Evolutionary conservation across 345 rosid species (phyloP).

Genomic region (Gynandropsis gynandra): DNA sequence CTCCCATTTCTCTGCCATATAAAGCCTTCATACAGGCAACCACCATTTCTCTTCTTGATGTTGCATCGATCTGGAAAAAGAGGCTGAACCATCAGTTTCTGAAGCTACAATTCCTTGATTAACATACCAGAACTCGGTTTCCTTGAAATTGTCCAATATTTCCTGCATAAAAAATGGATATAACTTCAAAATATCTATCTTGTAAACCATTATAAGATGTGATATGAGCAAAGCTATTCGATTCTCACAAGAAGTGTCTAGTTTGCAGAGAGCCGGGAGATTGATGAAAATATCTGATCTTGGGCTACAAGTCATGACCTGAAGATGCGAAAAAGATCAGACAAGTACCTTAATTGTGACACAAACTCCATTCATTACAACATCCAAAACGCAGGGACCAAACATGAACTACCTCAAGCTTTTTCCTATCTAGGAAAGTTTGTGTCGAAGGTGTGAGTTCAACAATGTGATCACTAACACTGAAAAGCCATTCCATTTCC

Average conservation of each 20-base stretch:
- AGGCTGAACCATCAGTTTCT: slow-evolving; percentile 74
- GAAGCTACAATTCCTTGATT: slow-evolving; percentile 88
- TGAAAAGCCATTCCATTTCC: slow-evolving; percentile 86
- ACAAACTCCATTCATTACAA: background rate
- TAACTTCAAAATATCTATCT: background rate
- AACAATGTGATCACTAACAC: slow-evolving; percentile 75
- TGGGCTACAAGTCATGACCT: slow-evolving; percentile 54
- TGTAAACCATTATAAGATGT: background rate
- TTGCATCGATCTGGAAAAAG: slow-evolving; percentile 64
- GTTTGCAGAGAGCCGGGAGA: slow-evolving; percentile 66
- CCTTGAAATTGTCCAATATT: slow-evolving; percentile 57
- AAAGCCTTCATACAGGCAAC: slow-evolving; percentile 79
- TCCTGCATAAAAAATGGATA: slow-evolving; percentile 41
- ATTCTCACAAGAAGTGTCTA: slow-evolving; percentile 79
- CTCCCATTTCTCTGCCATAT: too few species aligned
- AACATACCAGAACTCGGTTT: slow-evolving; percentile 87
- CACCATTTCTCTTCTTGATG: slow-evolving; percentile 99
- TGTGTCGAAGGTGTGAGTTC: slow-evolving; percentile 53
- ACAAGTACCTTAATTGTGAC: background rate
- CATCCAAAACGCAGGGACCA: background rate
- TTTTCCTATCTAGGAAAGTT: slow-evolving; percentile 56
- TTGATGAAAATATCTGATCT: slow-evolving; percentile 57
- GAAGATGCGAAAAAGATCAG: slow-evolving; percentile 5
- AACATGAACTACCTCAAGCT: slow-evolving; percentile 62
- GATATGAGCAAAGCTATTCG: background rate